phyloP scores from a whole-genome alignment of 768 basidiomycete species.

The Rhizopogon sp. region DNA sequence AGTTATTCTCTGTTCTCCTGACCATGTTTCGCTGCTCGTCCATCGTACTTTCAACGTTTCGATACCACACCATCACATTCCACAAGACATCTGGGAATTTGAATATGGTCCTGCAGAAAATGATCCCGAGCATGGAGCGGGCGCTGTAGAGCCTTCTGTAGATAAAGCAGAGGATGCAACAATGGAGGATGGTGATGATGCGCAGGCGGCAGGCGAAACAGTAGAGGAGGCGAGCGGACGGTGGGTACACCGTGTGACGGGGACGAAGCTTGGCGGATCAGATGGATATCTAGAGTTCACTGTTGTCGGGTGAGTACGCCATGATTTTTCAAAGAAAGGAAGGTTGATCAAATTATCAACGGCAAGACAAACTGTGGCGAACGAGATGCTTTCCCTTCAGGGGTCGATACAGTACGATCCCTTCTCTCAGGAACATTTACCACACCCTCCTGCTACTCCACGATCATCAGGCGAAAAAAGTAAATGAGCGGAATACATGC shows the following conservation, averaged over 20 bases:
- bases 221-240: conserved; percentile 53
- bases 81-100: conserved; percentile 74
- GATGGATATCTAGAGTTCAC: conserved; percentile 74
- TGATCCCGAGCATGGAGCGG: conserved; percentile 63
- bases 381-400: conserved; percentile 88
- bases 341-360: conserved; percentile 6
- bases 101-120: conserved; percentile 82
- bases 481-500: too few relatives aligned
- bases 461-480: too few relatives aligned
- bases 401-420: conserved; percentile 70
- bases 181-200: conserved; percentile 5
- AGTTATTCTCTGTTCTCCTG: conserved; percentile 84
- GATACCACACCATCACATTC: conserved; percentile 89
- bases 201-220: conserved; percentile 16
- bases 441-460: conserved; percentile 10
- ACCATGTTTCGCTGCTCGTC: conserved; percentile 86
- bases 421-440: conserved; percentile 57
- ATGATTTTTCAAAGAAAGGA: conserved; percentile 2
- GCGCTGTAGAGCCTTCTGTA: background rate
- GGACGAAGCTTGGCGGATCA: conserved; percentile 60
- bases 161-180: conserved; percentile 5
- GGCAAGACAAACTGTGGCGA: conserved; percentile 76
- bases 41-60: conserved; percentile 94
- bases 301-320: conserved; percentile 72
- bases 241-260: conserved; percentile 77